Evolutionary conservation across 2,329 filamentous ascomycete species (phyloP), one percentile per base, ranked within the genome.

Genomic region (Neofusicoccum ribis): DNA sequence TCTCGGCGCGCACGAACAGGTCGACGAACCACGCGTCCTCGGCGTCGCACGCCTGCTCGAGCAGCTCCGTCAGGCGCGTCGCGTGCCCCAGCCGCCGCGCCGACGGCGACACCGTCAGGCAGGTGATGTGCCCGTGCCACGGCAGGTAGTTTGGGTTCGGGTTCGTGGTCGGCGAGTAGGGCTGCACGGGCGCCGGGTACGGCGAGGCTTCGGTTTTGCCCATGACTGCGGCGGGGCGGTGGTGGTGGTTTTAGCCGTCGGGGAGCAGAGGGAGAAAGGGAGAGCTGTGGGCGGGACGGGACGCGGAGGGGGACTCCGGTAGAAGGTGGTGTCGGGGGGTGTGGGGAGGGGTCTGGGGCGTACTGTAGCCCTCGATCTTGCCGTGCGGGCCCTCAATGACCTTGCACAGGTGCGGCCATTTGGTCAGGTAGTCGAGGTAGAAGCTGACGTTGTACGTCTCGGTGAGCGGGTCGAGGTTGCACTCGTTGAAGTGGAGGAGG

Each of bases 91-190:
- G 85, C 49, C 95, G 87, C 34, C 95, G 89, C 58, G 92, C 92
- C 65, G 90, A 88, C 0, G 95, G 95, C 0, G 94, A 90, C 20
- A 99, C 92, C 0, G 95, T 98, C 60, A 99, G 84, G 41, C 94
- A 95, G 4, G 95, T 99, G 75, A 99, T 96, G 79, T 99, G 95
- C 20, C 93, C 94, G 81, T 99, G 95, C 92, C 93, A 98, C n/a
- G 94, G 94, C n/a, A 97, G 89, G 80, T 96, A 96, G 80, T 97
- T 82, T 3, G 80, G 77, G 68, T 79, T 77, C 12, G 79, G 75
- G 69, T 77, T 80, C 12, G 74, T 78, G 52, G 70, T 63, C 14
- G 82, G 93, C 72, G 89, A 85, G 58, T 92, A 95, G 72, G 88
- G 88, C 66, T 87, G 85, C 76, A 91, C 86, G 62, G 88, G 88